Percentiles rank a stretch among this genome's conserved stretches.
Evolutionary conservation across 1,284 basidiomycete species (phyloP).

Genomic region (Pyrrhoderma noxium): DNA sequence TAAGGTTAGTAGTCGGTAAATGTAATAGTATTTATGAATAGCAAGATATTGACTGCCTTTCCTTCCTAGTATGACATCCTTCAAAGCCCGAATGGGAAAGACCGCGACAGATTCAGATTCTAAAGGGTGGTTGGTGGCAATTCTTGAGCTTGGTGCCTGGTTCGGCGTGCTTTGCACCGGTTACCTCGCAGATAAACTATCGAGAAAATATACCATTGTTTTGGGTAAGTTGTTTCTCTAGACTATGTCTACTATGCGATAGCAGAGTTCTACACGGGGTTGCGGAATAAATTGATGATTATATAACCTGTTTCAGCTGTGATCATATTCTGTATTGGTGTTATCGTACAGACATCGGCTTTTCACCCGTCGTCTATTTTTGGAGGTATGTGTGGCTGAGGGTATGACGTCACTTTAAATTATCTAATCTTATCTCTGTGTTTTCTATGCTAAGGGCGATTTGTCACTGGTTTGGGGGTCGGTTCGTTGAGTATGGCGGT

Average conservation of each 20-base stretch:
- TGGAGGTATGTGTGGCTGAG: constrained; percentile 37
- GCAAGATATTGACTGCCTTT: background rate
- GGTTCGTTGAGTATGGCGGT: constrained; percentile 71
- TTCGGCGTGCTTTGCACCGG: constrained; percentile 63
- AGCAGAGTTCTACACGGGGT: too few species aligned
- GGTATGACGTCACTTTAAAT: background rate
- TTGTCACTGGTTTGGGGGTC: constrained; percentile 70
- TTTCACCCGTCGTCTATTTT: constrained; percentile 52
- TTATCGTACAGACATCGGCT: constrained; percentile 58
- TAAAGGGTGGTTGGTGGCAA: constrained; percentile 64
- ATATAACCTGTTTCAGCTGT: constrained; percentile 37
- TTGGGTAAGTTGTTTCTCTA: constrained; percentile 35
- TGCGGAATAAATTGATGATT: too few species aligned
- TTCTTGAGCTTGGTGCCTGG: constrained; percentile 68
- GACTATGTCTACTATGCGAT: background rate
- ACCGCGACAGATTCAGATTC: constrained; percentile 42
- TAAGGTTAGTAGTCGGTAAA: constrained; percentile 33
- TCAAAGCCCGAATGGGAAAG: constrained; percentile 45
- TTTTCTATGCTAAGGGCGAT: constrained; percentile 47
- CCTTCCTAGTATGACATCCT: constrained; percentile 45
- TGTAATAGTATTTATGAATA: background rate
- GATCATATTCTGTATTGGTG: constrained; percentile 58
- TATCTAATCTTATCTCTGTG: background rate
- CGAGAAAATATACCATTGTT: constrained; percentile 64
- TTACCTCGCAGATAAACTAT: constrained; percentile 63